Conservation (phyloP, 2,329 filamentous ascomycete species). For the Pseudocercospora crystallina region DNA sequence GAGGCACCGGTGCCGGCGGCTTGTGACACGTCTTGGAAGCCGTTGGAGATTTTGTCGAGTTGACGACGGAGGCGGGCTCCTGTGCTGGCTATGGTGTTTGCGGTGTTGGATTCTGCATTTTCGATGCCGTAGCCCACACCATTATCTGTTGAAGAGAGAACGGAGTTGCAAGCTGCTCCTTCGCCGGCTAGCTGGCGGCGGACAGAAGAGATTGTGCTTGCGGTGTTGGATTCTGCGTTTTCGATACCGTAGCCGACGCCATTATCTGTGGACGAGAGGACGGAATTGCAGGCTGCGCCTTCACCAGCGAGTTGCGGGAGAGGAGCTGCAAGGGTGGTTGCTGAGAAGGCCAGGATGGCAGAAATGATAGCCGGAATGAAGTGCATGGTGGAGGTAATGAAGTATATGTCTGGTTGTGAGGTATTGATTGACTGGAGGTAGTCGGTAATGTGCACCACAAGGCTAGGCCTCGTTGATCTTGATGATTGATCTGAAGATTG, state of each 20-base stretch:
- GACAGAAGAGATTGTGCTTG: constrained; percentile 5
- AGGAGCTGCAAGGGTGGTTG: constrained; percentile 15
- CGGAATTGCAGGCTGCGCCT: constrained; percentile 22
- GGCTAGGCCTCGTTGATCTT: too few species aligned
- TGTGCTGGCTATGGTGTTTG: constrained; percentile 13
- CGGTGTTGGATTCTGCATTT: constrained; percentile 25
- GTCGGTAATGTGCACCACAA: too few species aligned
- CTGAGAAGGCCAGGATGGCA: constrained; percentile 18
- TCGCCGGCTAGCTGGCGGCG: constrained; percentile 28
- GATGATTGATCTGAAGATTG: too few species aligned
- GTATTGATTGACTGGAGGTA: too few species aligned
- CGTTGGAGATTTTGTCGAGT: constrained; percentile 29
- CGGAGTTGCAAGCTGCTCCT: constrained; percentile 24
- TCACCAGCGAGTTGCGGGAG: constrained; percentile 27
- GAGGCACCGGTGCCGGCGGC: constrained; percentile 13
- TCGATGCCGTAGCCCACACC: constrained; percentile 26
- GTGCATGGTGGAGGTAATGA: constrained; percentile 10
- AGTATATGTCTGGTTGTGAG: too few species aligned
- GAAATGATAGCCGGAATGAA: constrained; percentile 18
- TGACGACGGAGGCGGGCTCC: constrained; percentile 16
- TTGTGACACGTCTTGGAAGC: constrained; percentile 12
- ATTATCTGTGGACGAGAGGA: constrained; percentile 24
- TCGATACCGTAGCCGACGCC: constrained; percentile 25
- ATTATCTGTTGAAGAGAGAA: constrained; percentile 25
- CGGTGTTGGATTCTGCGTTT: constrained; percentile 21